Evolutionary conservation across 345 rosid species (phyloP).

Genomic region (Gossypium turneri): DNA sequence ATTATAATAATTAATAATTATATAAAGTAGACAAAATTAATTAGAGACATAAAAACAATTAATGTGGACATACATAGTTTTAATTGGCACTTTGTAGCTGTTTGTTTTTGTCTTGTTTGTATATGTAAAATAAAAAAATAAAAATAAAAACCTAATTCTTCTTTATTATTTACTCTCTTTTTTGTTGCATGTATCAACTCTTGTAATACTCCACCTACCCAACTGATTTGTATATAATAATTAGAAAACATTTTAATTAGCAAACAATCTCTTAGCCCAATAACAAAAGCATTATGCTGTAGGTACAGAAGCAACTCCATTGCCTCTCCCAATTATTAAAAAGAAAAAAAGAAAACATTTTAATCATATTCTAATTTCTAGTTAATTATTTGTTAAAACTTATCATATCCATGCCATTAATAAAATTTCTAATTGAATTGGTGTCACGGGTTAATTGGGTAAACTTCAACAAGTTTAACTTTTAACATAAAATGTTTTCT

Average conservation of each 20-base stretch:
- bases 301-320: no score
- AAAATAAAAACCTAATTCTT: background rate
- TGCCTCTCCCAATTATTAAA: no score
- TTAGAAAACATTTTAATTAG: no score
- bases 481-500: no score
- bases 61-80: background rate
- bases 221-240: background rate
- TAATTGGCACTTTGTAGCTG: background rate
- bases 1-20: no score
- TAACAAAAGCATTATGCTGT: no score
- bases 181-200: background rate
- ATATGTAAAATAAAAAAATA: background rate
- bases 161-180: background rate
- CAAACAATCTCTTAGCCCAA: rapidly evolving
- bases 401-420: background rate
- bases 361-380: background rate
- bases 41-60: no score
- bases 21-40: no score
- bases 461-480: no score
- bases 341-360: background rate
- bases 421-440: no score
- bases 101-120: background rate
- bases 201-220: background rate
- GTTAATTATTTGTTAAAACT: background rate
- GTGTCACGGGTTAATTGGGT: no score